Evolutionary conservation across 176 grass and related monocot species (phyloP).

Genomic region (Chloris gayana): DNA sequence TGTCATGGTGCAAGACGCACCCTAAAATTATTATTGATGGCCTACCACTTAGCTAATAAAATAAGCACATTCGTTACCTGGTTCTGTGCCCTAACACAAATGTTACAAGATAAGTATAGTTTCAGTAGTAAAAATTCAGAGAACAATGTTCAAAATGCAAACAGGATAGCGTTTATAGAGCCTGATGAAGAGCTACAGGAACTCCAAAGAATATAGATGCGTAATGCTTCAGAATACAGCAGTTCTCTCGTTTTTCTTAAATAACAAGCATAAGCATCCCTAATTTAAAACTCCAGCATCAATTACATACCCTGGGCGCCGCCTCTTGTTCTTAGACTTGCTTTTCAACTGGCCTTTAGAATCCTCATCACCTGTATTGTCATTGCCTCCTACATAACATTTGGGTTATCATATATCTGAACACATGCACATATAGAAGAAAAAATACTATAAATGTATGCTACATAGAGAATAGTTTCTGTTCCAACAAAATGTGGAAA

Average conservation of each 20-base stretch:
- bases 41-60: not conserved
- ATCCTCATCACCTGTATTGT: slow-evolving; percentile 64
- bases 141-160: not conserved
- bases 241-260: not conserved
- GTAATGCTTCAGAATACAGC: not conserved
- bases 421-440: slow-evolving; percentile 12
- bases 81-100: not conserved
- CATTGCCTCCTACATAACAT: slow-evolving; percentile 51
- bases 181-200: not conserved
- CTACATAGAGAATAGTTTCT: slow-evolving; percentile 1
- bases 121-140: not conserved
- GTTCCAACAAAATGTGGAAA: not conserved
- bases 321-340: slow-evolving; percentile 83
- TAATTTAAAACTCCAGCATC: not conserved
- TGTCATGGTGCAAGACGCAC: too few species aligned
- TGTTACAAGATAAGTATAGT: slow-evolving; percentile 25
- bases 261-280: slow-evolving; percentile 6
- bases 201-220: slow-evolving; percentile 3
- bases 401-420: slow-evolving; percentile 29
- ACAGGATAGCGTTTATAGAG: not conserved
- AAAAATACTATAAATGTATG: slow-evolving; percentile 3
- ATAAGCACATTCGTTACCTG: not conserved
- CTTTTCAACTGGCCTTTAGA: slow-evolving; percentile 52
- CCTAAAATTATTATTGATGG: not conserved
- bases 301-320: slow-evolving; percentile 64